A percentile compares a stretch with the other conserved stretches of the same genome.
These are phyloP conservation scores for Aeschynomene evenia DNA, from an alignment of 306 rosid species.

Conservation along the genomic window DNA sequence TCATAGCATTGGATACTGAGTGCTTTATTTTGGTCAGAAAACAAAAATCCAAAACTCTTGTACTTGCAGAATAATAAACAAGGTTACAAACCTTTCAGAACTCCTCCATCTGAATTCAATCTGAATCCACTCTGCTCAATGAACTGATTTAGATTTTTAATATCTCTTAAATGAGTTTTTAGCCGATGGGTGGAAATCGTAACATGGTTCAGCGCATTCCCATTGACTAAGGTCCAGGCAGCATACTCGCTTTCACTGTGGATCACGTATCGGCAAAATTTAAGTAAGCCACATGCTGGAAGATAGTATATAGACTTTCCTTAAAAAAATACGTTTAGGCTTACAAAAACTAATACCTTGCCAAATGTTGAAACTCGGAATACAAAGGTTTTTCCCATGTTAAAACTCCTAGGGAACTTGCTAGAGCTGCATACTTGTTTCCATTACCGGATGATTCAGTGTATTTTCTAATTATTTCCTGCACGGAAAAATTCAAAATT, in stretches of 20 bases:
- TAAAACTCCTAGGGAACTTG: slow-evolving; percentile 76
- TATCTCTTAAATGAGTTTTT: slow-evolving; percentile 66
- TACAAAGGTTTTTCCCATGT: slow-evolving; percentile 77
- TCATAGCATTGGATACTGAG: not conserved
- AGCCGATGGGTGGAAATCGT: slow-evolving; percentile 83
- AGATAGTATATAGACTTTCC: slow-evolving; percentile 13
- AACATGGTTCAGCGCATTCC: slow-evolving; percentile 85
- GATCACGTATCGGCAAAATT: slow-evolving; percentile 24
- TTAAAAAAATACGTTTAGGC: not conserved
- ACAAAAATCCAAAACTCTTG: not conserved
- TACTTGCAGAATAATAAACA: slow-evolving; percentile 14
- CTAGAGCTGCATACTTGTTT: slow-evolving; percentile 75
- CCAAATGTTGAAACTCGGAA: slow-evolving; percentile 79
- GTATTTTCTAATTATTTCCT: slow-evolving; percentile 79
- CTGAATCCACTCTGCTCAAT: slow-evolving; percentile 73
- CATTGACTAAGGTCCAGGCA: slow-evolving; percentile 96
- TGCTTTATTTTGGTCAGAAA: slow-evolving; percentile 7
- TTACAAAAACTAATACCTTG: slow-evolving; percentile 51
- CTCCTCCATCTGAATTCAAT: slow-evolving; percentile 91
- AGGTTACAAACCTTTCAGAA: slow-evolving; percentile 67
- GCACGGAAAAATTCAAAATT: slow-evolving; percentile 23
- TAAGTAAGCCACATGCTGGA: slow-evolving; percentile 3
- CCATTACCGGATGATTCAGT: slow-evolving; percentile 56
- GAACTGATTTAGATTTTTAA: slow-evolving; percentile 69
- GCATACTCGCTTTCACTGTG: slow-evolving; percentile 95